These are phyloP conservation scores for Malus fusca DNA, from an alignment of 306 rosid genomes.

Conservation along the genomic window DNA sequence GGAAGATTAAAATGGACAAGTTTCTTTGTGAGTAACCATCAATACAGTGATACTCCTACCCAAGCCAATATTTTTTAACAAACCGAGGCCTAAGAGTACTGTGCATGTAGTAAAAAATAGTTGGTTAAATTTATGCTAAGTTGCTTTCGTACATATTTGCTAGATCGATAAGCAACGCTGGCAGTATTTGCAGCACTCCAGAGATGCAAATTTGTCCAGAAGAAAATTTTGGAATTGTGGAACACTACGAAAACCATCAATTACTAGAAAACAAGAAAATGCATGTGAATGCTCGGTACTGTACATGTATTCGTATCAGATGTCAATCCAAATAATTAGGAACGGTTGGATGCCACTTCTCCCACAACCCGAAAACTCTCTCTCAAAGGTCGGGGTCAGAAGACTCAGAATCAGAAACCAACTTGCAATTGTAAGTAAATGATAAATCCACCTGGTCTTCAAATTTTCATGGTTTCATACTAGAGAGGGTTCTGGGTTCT, in stretches of 20 bases:
- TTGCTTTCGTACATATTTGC: neutral
- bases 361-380: conserved; percentile 17
- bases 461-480: neutral
- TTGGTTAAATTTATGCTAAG: neutral
- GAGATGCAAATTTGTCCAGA: neutral
- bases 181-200: neutral
- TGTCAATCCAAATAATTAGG: conserved; percentile 7
- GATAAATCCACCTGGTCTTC: neutral
- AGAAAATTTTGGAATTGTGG: neutral
- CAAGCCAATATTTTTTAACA: no score
- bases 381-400: conserved; percentile 17
- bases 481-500: neutral
- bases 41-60: no score
- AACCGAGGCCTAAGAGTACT: neutral
- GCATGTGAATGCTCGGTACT: conserved; percentile 4
- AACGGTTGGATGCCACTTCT: conserved; percentile 49
- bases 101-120: neutral
- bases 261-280: neutral
- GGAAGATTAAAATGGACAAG: no score
- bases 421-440: no score
- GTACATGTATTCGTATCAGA: conserved; percentile 3
- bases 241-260: neutral
- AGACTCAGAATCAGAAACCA: neutral
- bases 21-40: no score
- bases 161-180: neutral